These are phyloP conservation scores for Capsicum baccatum DNA, from an alignment of 257 asterid genomes.

Conservation along the genomic window DNA sequence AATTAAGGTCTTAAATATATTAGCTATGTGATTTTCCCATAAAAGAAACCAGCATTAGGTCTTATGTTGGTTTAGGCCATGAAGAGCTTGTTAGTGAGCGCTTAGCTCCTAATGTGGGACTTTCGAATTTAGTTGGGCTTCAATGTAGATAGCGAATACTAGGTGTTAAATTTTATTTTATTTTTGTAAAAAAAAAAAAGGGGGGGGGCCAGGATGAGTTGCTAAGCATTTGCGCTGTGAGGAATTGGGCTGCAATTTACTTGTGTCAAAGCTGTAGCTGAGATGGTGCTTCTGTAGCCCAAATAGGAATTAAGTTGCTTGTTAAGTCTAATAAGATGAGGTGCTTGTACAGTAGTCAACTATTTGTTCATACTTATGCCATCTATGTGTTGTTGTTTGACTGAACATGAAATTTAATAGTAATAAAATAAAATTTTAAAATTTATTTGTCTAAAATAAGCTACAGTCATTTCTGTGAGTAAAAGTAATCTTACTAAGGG, in stretches of 20 bases:
- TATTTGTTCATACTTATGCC: neutral
- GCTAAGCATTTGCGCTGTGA: neutral
- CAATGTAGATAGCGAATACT: no score
- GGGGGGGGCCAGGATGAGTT: neutral
- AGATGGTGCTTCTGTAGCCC: neutral
- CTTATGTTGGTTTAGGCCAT: neutral
- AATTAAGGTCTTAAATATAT: no score
- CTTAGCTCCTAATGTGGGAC: no score
- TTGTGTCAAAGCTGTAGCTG: neutral
- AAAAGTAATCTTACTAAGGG: no score
- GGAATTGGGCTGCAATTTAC: neutral
- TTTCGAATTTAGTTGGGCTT: no score
- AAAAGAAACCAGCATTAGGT: neutral
- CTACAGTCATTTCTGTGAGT: no score
- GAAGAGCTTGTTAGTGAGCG: no score
- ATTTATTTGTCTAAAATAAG: no score
- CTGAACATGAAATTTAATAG: fast-evolving
- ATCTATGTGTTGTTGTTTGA: neutral
- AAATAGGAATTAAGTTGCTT: neutral
- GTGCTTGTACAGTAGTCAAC: neutral
- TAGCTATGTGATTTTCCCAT: no score
- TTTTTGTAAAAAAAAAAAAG: no score
- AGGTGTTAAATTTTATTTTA: no score
- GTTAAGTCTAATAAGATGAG: neutral
- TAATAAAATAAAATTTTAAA: neutral